A percentile compares a stretch with the other conserved stretches of the same genome.
phyloP scores from a whole-genome alignment of 2,329 filamentous ascomycete genomes.

The Ampelomyces quisqualis region DNA sequence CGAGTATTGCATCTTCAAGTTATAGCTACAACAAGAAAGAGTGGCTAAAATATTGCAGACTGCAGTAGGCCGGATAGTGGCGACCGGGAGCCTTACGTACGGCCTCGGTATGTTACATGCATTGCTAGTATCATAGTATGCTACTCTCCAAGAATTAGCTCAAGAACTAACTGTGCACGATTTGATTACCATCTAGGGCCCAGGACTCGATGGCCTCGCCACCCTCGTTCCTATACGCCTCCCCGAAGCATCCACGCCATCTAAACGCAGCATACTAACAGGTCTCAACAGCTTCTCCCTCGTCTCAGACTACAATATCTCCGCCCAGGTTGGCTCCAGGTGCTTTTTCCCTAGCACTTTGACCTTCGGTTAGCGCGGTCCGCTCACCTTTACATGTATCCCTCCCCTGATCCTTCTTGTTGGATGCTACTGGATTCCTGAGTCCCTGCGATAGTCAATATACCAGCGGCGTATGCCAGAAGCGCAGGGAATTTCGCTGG shows the following conservation, averaged over 20 bases:
- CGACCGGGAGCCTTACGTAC: conserved; percentile 27
- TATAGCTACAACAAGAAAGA: conserved; percentile 29
- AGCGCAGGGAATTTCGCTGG: conserved; percentile 35
- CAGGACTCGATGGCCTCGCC: conserved; percentile 22
- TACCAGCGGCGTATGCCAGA: conserved; percentile 55
- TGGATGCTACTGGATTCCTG: conserved; percentile 32
- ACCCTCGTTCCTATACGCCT: conserved; percentile 28
- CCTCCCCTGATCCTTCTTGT: conserved; percentile 50
- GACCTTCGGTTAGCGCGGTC: conserved; percentile 49
- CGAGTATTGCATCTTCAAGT: conserved; percentile 2
- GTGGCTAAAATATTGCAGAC: conserved; percentile 27
- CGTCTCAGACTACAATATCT: conserved; percentile 36
- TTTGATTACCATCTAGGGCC: conserved; percentile 24
- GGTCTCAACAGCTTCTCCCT: conserved; percentile 29
- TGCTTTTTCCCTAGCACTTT: conserved; percentile 7
- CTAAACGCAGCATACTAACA: conserved; percentile 27
- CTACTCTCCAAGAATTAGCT: conserved; percentile 20
- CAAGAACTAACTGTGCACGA: conserved; percentile 29
- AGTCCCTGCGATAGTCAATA: conserved; percentile 59
- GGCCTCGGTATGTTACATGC: conserved; percentile 18
- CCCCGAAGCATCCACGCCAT: conserved; percentile 25
- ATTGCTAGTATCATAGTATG: background rate
- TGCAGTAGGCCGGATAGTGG: conserved; percentile 26
- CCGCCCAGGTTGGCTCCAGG: conserved; percentile 44
- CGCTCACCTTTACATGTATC: conserved; percentile 52